A percentile compares a stretch with the other conserved stretches of the same genome.
Conservation (phyloP, 306 rosid genomes). For the Clitoria ternatea region DNA sequence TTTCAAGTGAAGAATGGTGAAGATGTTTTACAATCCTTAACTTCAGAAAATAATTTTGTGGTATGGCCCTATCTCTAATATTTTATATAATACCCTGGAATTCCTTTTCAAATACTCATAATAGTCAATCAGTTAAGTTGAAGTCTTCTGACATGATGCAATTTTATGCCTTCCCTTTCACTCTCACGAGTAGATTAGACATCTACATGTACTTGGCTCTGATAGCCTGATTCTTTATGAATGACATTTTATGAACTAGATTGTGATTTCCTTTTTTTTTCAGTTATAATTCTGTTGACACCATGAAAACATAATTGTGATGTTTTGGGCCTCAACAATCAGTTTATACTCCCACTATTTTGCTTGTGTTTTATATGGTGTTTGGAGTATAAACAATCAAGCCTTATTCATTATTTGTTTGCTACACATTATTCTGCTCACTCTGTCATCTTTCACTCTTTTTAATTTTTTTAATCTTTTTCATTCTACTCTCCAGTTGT, state of each 20-base stretch:
- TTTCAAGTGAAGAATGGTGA: slow-evolving; percentile 80
- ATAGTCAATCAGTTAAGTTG: not conserved
- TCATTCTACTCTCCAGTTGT: not conserved
- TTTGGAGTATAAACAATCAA: not conserved
- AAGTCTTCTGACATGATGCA: not conserved
- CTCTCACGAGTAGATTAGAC: slow-evolving; percentile 12
- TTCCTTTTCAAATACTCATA: not conserved
- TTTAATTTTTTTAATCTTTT: not conserved
- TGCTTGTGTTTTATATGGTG: not conserved
- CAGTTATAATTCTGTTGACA: not conserved
- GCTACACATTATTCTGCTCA: not conserved
- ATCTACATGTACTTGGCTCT: not conserved
- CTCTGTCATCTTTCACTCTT: slow-evolving; percentile 1
- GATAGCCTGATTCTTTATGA: not conserved
- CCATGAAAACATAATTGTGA: not conserved
- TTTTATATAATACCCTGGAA: not conserved
- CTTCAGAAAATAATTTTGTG: slow-evolving; percentile 84
- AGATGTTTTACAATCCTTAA: slow-evolving; percentile 60
- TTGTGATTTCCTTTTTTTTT: not conserved
- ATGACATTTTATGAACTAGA: not conserved
- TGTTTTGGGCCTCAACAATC: not conserved
- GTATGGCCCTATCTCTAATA: slow-evolving; percentile 43
- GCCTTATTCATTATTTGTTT: slow-evolving; percentile 1
- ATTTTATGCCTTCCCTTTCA: not conserved
- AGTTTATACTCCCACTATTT: slow-evolving; percentile 3